Base-by-base conservation (phyloP, 371 early-diverging fungal genomes). In the Spiromyces aspiralis region DNA sequence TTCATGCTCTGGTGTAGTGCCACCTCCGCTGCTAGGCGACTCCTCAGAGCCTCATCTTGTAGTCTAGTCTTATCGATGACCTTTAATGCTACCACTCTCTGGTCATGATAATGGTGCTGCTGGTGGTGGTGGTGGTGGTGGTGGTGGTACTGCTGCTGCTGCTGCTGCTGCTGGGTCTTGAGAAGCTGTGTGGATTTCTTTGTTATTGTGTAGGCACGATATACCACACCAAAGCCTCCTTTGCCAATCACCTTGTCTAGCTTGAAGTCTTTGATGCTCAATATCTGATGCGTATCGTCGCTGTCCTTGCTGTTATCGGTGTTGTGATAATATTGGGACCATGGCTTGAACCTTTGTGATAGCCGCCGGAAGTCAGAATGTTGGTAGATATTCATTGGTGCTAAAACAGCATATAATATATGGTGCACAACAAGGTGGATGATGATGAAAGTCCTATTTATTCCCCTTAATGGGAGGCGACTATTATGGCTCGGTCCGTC, bases 1-100 rank as follows among this genome's bases (percentile, higher is more conserved):
- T 47, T 50, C 21, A 80, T 54, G 22, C 63, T 60, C 58, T 72
- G 74, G 56, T 81, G 82, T 20, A 81, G 61, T 13, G 73, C 69
- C n/a, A 81, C 75, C 45, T 81, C 81, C n/a, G 74, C 69, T 4
- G 69, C 70, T 21, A 81, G 67, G 22, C 79, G 65, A 23, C 27
- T 12, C 43, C 59, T 50, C 0, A 59, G 54, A 21, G 61, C 56
- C 2, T 41, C 20, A 44, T 51, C 53, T 26, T 47, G 43, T 1
- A 69, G 50, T 22, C 48, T 48, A 16, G 47, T 41, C 57, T 66
- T 69, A 27, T 60, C 61, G 22, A 67, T 61, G 23, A 59, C 49
- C 25, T 70, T 70, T 3, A 70, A 61, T 0, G 70, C 70, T 24
- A 70, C 63, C 21, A 16, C 16, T 35, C 35, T 6, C 16, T 10